phyloP scores from a whole-genome alignment of 345 rosid genomes.

The Theobroma cacao region DNA sequence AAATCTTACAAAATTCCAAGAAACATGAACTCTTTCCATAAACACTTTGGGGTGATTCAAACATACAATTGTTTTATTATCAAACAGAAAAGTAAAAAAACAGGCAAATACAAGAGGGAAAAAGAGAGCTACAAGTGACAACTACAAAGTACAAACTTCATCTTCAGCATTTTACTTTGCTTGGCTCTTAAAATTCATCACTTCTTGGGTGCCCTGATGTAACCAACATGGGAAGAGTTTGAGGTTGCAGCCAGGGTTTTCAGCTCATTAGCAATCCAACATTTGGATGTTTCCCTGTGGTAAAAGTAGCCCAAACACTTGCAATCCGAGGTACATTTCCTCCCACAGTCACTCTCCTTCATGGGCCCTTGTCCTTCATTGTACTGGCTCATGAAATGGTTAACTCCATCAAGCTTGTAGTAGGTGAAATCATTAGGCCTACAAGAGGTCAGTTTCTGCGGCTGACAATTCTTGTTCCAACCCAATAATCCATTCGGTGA shows the following conservation, averaged over 20 bases:
- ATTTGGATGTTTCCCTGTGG: constrained; percentile 35
- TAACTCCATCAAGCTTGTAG: constrained; percentile 48
- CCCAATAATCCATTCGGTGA: constrained; percentile 33
- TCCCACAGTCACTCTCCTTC: constrained; percentile 43
- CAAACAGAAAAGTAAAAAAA: neutral
- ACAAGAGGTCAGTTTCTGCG: constrained; percentile 30
- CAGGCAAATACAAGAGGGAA: neutral
- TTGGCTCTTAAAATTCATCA: neutral
- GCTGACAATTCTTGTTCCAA: constrained; percentile 40
- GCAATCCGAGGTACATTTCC: constrained; percentile 50
- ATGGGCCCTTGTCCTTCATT: constrained; percentile 35
- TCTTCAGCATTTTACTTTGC: neutral
- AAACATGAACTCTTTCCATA: neutral
- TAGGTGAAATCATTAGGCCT: constrained; percentile 27
- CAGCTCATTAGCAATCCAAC: constrained; percentile 62
- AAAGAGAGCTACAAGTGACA: too few relatives aligned
- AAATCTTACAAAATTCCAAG: neutral
- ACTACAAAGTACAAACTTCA: neutral
- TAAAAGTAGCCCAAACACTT: constrained; percentile 64
- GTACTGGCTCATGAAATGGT: constrained; percentile 46
- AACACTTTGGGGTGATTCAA: neutral
- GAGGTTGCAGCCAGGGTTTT: constrained; percentile 39
- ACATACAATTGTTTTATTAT: neutral
- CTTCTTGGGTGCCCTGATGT: constrained; percentile 29
- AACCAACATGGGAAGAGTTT: constrained; percentile 34